phyloP scores from a whole-genome alignment of 139 green algal species.

The Asterochloris sp. region DNA sequence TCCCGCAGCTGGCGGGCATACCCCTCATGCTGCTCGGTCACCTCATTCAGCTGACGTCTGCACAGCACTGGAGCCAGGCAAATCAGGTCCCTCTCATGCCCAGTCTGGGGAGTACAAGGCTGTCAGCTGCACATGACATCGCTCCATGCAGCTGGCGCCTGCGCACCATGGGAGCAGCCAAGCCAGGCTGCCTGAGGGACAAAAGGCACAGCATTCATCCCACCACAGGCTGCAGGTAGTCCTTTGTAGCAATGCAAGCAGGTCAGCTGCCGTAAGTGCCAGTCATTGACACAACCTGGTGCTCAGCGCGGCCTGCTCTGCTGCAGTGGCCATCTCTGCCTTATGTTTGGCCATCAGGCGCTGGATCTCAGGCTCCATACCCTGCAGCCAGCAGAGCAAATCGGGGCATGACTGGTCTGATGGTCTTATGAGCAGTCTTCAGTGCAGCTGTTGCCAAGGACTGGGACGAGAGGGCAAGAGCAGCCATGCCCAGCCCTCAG shows the following conservation, averaged over 20 bases:
- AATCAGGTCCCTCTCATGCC: background rate
- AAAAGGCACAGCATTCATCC: too few relatives aligned
- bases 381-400: constrained; percentile 4
- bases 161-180: background rate
- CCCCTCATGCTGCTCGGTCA: constrained; percentile 26
- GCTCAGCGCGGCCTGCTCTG: constrained; percentile 18
- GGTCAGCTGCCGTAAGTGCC: background rate
- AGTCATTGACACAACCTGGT: background rate
- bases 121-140: constrained; percentile 21
- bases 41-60: constrained; percentile 14
- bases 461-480: too few relatives aligned
- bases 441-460: too few relatives aligned
- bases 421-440: too few relatives aligned
- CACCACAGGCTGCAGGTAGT: too few relatives aligned
- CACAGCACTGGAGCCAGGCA: background rate
- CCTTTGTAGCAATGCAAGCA: background rate
- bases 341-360: constrained; percentile 41
- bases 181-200: too few relatives aligned
- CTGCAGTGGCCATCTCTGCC: constrained; percentile 27
- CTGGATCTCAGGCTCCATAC: constrained; percentile 53
- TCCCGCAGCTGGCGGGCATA: constrained; percentile 24
- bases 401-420: too few relatives aligned
- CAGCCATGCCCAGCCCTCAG: too few relatives aligned
- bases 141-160: constrained; percentile 5
- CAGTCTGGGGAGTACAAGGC: background rate